phyloP scores from a whole-genome alignment of 2,329 filamentous ascomycete species.

The Cladophialophora carrionii region DNA sequence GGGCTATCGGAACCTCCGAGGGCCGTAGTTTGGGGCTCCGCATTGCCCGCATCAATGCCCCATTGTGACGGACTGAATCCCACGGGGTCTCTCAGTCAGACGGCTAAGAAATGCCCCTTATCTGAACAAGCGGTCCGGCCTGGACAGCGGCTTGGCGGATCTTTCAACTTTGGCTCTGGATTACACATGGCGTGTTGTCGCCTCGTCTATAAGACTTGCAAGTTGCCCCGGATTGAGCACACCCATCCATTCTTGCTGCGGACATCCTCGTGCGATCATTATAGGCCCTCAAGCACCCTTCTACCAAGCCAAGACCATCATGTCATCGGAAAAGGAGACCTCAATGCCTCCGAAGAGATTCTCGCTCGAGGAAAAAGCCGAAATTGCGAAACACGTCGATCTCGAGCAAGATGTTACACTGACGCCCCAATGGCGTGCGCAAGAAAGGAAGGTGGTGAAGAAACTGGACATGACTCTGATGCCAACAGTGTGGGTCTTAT shows the following conservation, averaged over 20 bases:
- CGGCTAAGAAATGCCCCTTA: no score
- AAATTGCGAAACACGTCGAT: not conserved
- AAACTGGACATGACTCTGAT: constrained; percentile 46
- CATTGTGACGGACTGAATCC: not conserved
- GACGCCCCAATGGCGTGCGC: not conserved
- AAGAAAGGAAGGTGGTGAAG: constrained; percentile 44
- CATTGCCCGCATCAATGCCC: not conserved
- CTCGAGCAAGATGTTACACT: not conserved
- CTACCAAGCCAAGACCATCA: not conserved
- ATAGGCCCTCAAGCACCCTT: not conserved
- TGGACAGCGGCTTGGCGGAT: not conserved
- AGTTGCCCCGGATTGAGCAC: not conserved
- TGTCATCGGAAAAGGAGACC: not conserved
- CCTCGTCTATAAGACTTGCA: not conserved
- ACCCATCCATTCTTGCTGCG: not conserved
- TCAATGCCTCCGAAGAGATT: not conserved
- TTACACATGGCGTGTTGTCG: not conserved
- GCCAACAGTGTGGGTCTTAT: constrained; percentile 47
- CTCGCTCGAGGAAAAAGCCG: not conserved
- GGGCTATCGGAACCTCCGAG: no score
- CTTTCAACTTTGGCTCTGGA: not conserved
- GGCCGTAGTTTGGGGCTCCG: not conserved
- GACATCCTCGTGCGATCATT: not conserved
- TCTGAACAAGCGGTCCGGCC: not conserved
- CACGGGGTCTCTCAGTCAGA: not conserved